phyloP scores from a whole-genome alignment of 164 flowering plant genomes.

The Cinnamomum chago region DNA sequence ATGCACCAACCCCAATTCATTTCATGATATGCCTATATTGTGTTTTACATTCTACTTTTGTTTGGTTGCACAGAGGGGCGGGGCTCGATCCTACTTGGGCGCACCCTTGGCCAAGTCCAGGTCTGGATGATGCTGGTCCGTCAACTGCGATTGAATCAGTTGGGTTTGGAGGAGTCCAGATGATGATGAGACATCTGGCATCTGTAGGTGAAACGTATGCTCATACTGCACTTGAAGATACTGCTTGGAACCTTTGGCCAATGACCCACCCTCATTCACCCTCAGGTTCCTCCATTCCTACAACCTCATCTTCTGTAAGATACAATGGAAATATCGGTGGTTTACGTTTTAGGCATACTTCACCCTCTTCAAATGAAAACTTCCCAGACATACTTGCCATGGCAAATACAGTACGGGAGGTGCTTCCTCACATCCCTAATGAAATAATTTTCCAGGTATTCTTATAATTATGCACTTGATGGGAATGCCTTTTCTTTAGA shows the following conservation, averaged over 20 bases:
- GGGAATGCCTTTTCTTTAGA: no score
- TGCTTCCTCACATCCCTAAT: constrained; percentile 87
- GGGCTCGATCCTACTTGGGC: constrained; percentile 68
- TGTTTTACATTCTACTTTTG: not conserved
- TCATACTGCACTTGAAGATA: constrained; percentile 80
- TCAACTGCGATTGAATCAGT: constrained; percentile 60
- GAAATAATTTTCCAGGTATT: constrained; percentile 87
- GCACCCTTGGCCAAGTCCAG: constrained; percentile 53
- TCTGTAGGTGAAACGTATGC: constrained; percentile 95
- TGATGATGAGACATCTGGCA: constrained; percentile 98
- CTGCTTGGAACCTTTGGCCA: constrained; percentile 88
- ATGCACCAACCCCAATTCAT: no score
- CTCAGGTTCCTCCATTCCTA: constrained; percentile 42
- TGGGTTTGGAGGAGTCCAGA: constrained; percentile 84
- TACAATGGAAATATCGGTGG: constrained; percentile 39
- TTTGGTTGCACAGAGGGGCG: constrained; percentile 34
- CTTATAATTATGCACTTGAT: not conserved
- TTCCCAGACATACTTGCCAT: constrained; percentile 71
- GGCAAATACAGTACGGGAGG: constrained; percentile 94
- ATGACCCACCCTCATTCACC: constrained; percentile 55
- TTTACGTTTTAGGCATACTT: constrained; percentile 46
- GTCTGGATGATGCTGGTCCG: constrained; percentile 90
- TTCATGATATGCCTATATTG: not conserved
- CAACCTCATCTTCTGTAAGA: constrained; percentile 34
- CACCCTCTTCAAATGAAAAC: constrained; percentile 39